Evolutionary conservation across 805 yeast genomes (phyloP).

Genomic region (Starmerella floris): DNA sequence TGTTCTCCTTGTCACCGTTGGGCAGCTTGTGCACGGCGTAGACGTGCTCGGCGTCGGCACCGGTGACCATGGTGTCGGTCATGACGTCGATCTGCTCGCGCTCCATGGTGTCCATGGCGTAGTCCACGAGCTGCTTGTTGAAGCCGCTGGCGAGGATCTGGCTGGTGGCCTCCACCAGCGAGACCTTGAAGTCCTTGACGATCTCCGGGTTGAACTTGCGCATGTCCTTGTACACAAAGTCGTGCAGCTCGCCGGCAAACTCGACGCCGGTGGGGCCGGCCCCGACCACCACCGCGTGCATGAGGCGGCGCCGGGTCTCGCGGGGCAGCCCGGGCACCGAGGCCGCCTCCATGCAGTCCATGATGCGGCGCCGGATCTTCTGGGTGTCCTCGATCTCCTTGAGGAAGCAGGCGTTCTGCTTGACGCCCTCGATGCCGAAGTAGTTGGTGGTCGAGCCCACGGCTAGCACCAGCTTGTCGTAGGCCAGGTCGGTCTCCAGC

Average conservation of each 20-base stretch:
- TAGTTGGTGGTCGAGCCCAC: constrained; percentile 94
- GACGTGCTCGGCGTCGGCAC: constrained; percentile 59
- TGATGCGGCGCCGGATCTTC: constrained; percentile 64
- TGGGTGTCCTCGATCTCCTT: constrained; percentile 85
- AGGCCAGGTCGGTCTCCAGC: constrained; percentile 38
- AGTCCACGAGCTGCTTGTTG: constrained; percentile 36
- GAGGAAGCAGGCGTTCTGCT: constrained; percentile 71
- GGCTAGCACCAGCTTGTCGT: constrained; percentile 79
- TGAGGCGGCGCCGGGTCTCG: constrained; percentile 69
- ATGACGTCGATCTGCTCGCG: constrained; percentile 56
- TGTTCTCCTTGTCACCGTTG: constrained; percentile 49
- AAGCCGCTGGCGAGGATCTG: constrained; percentile 50
- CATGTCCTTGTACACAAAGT: constrained; percentile 84
- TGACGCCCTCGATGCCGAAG: constrained; percentile 87
- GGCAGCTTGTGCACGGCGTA: constrained; percentile 54
- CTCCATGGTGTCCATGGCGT: constrained; percentile 67
- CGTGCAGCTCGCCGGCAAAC: constrained; percentile 92
- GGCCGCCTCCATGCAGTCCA: constrained; percentile 84
- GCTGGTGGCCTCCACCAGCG: constrained; percentile 83
- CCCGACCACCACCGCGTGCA: constrained; percentile 80
- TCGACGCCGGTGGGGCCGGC: constrained; percentile 99
- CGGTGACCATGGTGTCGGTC: constrained; percentile 79
- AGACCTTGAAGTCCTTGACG: constrained; percentile 66
- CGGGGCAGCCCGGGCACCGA: constrained; percentile 52
- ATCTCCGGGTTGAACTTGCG: constrained; percentile 79